Evolutionary conservation across 2,329 filamentous ascomycete genomes (phyloP).

Genomic region (Talaromyces sp.): DNA sequence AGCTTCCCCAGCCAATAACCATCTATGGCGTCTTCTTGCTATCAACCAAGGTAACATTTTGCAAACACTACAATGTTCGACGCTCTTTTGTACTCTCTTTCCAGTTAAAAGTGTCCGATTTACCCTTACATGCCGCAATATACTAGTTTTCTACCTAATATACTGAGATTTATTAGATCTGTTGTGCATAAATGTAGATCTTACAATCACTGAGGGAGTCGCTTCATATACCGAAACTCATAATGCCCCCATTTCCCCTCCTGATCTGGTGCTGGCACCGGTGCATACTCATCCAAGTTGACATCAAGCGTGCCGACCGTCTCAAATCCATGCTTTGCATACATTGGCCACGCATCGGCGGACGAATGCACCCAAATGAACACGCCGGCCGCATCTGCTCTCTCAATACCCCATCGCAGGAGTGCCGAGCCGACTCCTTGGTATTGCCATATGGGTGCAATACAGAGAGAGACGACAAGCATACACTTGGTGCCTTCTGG

Average conservation of each 20-base stretch:
- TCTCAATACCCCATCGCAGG: neutral
- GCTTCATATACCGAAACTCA: slow-evolving; percentile 2
- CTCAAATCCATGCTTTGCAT: slow-evolving; percentile 1
- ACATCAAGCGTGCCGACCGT: neutral
- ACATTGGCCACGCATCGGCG: neutral
- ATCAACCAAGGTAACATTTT: too few relatives aligned
- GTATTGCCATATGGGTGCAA: neutral
- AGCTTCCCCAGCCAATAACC: neutral
- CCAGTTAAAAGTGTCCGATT: neutral
- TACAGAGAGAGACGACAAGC: slow-evolving; percentile 1
- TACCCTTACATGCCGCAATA: neutral
- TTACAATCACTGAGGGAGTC: neutral
- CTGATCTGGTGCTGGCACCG: neutral
- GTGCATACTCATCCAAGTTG: neutral
- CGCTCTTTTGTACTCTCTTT: neutral
- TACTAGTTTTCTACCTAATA: neutral
- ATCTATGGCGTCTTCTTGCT: too few relatives aligned
- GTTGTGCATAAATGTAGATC: neutral
- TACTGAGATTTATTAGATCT: neutral
- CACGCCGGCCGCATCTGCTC: neutral
- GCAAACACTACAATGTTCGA: neutral
- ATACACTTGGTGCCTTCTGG: neutral
- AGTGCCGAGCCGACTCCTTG: slow-evolving; percentile 1
- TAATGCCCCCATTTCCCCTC: neutral
- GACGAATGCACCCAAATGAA: slow-evolving; percentile 1